Conservation (phyloP, 768 basidiomycete genomes). For the Trametes cingulata region DNA sequence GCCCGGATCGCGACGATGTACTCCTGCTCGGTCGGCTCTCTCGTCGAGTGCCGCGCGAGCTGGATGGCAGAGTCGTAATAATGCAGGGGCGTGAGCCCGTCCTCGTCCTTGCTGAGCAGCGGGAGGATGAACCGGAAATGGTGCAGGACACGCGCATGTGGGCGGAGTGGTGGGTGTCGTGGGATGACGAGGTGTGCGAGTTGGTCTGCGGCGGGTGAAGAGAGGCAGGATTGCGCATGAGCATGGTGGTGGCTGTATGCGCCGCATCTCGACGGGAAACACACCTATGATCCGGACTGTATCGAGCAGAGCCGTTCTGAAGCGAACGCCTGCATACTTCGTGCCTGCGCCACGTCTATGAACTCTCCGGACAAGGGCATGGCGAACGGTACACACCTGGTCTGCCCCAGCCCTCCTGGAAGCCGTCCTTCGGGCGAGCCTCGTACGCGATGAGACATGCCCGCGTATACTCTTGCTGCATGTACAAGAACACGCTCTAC, state of each 20-base stretch:
- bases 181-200: conserved; percentile 75
- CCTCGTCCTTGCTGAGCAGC: conserved; percentile 55
- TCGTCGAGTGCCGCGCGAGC: conserved; percentile 59
- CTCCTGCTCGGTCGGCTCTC: conserved; percentile 67
- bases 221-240: not conserved
- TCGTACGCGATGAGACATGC: conserved; percentile 70
- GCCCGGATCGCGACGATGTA: conserved; percentile 64
- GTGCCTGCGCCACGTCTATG: conserved; percentile 44
- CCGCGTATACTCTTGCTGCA: conserved; percentile 76
- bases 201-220: conserved; percentile 45
- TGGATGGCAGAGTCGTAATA: conserved; percentile 80
- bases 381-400: conserved; percentile 48
- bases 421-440: conserved; percentile 64
- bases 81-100: conserved; percentile 68
- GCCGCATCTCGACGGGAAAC: conserved; percentile 24
- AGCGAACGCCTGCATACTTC: conserved; percentile 58
- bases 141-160: conserved; percentile 74
- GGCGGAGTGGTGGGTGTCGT: conserved; percentile 65
- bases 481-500: conserved; percentile 66
- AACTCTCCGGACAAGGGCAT: not conserved
- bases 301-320: conserved; percentile 68
- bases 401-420: conserved; percentile 75
- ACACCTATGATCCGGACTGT: conserved; percentile 70
- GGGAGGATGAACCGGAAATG: conserved; percentile 79
- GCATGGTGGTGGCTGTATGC: not conserved